Percentiles rank a stretch among this genome's conserved stretches.
These are phyloP conservation scores for Sclerotinia minor DNA, from an alignment of 2,329 filamentous ascomycete species.

Conservation along the genomic window DNA sequence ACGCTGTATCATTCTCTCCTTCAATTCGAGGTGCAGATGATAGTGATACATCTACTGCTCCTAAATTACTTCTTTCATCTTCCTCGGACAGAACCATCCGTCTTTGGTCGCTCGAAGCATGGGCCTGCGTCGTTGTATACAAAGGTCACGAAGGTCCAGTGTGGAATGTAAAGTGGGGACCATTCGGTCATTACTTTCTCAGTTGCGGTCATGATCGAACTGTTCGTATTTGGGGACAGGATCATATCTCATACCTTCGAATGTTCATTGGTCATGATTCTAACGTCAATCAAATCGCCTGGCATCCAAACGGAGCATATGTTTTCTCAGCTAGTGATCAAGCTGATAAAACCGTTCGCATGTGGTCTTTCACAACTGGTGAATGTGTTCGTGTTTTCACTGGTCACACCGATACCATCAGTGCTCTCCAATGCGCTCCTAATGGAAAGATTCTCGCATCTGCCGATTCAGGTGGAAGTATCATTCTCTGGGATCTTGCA, in stretches of 20 bases:
- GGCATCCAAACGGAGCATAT: slow-evolving; percentile 93
- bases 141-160: slow-evolving; percentile 89
- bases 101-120: slow-evolving; percentile 89
- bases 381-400: slow-evolving; percentile 88
- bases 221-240: slow-evolving; percentile 86
- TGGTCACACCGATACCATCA: slow-evolving; percentile 86
- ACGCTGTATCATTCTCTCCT: slow-evolving; percentile 79
- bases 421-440: slow-evolving; percentile 78
- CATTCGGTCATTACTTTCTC: slow-evolving; percentile 92
- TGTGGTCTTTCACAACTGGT: slow-evolving; percentile 93
- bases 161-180: slow-evolving; percentile 85
- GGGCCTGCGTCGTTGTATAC: slow-evolving; percentile 91
- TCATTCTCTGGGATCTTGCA: slow-evolving; percentile 92
- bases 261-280: slow-evolving; percentile 92
- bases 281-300: slow-evolving; percentile 85
- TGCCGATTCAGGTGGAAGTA: slow-evolving; percentile 83
- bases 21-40: slow-evolving; percentile 39
- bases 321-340: slow-evolving; percentile 89
- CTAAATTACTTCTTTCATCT: slow-evolving; percentile 80
- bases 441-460: slow-evolving; percentile 90
- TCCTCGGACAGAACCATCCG: slow-evolving; percentile 87
- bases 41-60: slow-evolving; percentile 50
- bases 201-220: slow-evolving; percentile 87
- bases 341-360: slow-evolving; percentile 84
- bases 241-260: slow-evolving; percentile 84